phyloP scores from a whole-genome alignment of 1,284 basidiomycete species.

The Vanrija sp. region DNA sequence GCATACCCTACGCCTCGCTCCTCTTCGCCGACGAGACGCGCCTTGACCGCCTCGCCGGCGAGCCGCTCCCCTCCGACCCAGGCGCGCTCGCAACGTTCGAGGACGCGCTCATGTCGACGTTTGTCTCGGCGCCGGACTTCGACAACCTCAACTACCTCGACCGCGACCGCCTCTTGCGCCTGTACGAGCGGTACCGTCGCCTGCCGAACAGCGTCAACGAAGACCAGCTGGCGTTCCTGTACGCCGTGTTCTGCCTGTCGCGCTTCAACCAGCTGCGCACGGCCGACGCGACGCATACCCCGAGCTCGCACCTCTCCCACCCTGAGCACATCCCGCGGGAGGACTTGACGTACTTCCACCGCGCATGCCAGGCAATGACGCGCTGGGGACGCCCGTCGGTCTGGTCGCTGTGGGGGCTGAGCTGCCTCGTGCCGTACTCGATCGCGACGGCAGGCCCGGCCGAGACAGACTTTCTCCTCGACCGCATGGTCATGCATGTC shows the following conservation, averaged over 20 bases:
- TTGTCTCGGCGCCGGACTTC: slow-evolving; percentile 4
- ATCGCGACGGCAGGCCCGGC: slow-evolving; percentile 16
- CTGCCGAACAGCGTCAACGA: slow-evolving; percentile 20
- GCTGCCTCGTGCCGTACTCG: slow-evolving; percentile 22
- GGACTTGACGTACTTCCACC: slow-evolving; percentile 30
- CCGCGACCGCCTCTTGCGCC: slow-evolving; percentile 2
- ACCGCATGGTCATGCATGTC: slow-evolving; percentile 29
- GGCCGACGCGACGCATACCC: no score
- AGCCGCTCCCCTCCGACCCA: slow-evolving; percentile 9
- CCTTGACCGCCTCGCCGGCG: slow-evolving; percentile 2
- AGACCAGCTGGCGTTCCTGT: slow-evolving; percentile 21
- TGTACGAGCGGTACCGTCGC: slow-evolving; percentile 21
- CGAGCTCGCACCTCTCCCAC: not conserved
- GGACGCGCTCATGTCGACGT: slow-evolving; percentile 3
- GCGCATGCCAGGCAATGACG: slow-evolving; percentile 19
- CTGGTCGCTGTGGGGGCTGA: slow-evolving; percentile 22
- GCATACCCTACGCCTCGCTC: slow-evolving; percentile 7
- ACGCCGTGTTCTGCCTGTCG: slow-evolving; percentile 19
- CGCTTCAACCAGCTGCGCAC: slow-evolving; percentile 14
- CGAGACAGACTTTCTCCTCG: slow-evolving; percentile 20
- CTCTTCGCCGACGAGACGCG: slow-evolving; percentile 15
- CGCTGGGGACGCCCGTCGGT: slow-evolving; percentile 23
- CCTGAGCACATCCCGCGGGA: slow-evolving; percentile 8
- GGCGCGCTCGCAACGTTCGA: slow-evolving; percentile 2
- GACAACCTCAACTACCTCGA: not conserved